These are phyloP conservation scores for Penicillium desertorum DNA, from an alignment of 495 filamentous ascomycete genomes.

Conservation along the genomic window DNA sequence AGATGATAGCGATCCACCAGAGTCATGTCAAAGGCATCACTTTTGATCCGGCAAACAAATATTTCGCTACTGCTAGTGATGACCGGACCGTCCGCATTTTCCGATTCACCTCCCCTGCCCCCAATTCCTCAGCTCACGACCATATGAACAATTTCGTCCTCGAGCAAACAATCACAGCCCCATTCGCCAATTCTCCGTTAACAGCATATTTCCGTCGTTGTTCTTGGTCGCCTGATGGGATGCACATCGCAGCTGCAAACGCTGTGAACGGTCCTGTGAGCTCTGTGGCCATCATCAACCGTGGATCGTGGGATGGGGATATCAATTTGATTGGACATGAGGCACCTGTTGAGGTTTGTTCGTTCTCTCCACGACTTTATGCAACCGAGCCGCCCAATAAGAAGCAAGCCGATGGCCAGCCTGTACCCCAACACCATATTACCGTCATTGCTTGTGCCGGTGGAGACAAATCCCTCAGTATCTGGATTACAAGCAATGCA, in stretches of 20 bases:
- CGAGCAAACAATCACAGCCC: constrained; percentile 78
- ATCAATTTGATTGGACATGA: constrained; percentile 98
- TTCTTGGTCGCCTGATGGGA: constrained; percentile 96
- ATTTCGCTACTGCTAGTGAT: constrained; percentile 97
- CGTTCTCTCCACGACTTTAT: constrained; percentile 92
- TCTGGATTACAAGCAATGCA: constrained; percentile 96
- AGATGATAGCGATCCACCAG: constrained; percentile 84
- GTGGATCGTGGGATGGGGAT: constrained; percentile 89
- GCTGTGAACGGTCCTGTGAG: constrained; percentile 96
- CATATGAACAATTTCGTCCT: constrained; percentile 93
- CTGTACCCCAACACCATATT: constrained; percentile 53
- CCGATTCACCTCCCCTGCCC: constrained; percentile 83
- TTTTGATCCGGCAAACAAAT: constrained; percentile 98
- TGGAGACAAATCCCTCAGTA: constrained; percentile 89
- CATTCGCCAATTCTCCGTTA: constrained; percentile 84
- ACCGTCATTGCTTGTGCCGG: constrained; percentile 96
- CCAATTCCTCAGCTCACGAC: constrained; percentile 92
- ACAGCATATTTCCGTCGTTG: constrained; percentile 97
- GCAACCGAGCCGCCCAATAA: constrained; percentile 62
- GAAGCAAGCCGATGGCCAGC: constrained; percentile 41
- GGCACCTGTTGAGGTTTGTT: constrained; percentile 93
- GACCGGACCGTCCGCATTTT: constrained; percentile 97
- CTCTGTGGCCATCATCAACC: constrained; percentile 93
- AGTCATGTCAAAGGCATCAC: constrained; percentile 98
- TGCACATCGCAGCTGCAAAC: constrained; percentile 95